phyloP scores from a whole-genome alignment of 2,329 filamentous ascomycete species.

The Neospermospora avenae region DNA sequence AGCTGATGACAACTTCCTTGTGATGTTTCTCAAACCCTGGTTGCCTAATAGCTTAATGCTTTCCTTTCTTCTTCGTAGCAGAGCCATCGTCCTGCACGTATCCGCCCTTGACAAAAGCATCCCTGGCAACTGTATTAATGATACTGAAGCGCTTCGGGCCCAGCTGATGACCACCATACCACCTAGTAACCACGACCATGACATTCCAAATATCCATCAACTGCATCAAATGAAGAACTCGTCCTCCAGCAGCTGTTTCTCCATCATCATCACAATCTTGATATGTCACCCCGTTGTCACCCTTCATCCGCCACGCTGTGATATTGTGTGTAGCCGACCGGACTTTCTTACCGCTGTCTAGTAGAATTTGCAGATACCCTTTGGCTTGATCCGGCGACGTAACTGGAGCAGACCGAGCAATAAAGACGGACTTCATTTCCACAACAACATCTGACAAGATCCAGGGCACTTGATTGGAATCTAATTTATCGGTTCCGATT shows the following conservation, averaged over 20 bases:
- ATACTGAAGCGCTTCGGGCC: conserved; percentile 87
- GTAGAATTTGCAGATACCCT: conserved; percentile 67
- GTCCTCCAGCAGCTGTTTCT: conserved; percentile 83
- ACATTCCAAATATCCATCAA: conserved; percentile 92
- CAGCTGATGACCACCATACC: conserved; percentile 90
- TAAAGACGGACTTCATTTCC: conserved; percentile 84
- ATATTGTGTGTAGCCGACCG: conserved; percentile 94
- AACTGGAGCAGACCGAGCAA: conserved; percentile 73
- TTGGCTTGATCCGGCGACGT: conserved; percentile 68
- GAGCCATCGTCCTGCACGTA: conserved; percentile 54
- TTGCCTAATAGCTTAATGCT: too few species aligned
- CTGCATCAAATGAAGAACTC: conserved; percentile 87
- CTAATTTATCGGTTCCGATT: conserved; percentile 23
- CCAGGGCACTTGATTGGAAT: conserved; percentile 51
- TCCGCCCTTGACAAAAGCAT: conserved; percentile 76
- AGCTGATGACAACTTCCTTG: background rate
- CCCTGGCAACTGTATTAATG: conserved; percentile 82
- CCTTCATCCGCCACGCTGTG: conserved; percentile 83
- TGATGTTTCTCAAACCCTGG: background rate
- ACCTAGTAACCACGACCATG: conserved; percentile 88
- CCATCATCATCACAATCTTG: conserved; percentile 97
- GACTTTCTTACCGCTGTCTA: conserved; percentile 79
- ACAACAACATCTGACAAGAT: conserved; percentile 67
- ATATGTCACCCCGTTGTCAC: conserved; percentile 51
- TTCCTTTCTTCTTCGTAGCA: conserved; percentile 41